Percentiles rank a stretch among this genome's conserved stretches.
Evolutionary conservation across 805 yeast species (phyloP).

Genomic region (Brettanomyces bruxellensis): DNA sequence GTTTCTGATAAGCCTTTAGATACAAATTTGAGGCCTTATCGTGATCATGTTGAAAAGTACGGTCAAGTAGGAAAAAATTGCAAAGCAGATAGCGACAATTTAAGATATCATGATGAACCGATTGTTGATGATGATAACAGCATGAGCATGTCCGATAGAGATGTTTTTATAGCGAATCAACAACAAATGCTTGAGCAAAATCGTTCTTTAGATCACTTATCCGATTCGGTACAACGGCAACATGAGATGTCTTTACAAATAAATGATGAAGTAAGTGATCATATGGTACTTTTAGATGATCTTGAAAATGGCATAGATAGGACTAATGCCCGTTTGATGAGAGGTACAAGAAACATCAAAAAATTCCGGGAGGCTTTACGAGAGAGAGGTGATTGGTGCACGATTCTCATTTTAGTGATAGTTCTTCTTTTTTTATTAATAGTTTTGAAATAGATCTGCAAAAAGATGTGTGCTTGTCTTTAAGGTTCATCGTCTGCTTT

Average conservation of each 20-base stretch:
- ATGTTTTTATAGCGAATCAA: conserved; percentile 30
- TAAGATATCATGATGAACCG: background rate
- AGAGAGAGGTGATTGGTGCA: conserved; percentile 41
- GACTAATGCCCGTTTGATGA: conserved; percentile 30
- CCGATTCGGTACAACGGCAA: conserved; percentile 35
- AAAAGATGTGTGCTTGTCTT: background rate
- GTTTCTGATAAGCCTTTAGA: background rate
- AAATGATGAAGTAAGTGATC: conserved; percentile 38
- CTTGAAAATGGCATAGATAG: conserved; percentile 37
- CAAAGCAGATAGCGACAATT: too few species aligned
- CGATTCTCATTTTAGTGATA: conserved; percentile 34
- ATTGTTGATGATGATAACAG: conserved; percentile 1
- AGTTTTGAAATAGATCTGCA: conserved; percentile 23
- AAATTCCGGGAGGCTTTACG: conserved; percentile 32
- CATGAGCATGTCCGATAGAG: conserved; percentile 17
- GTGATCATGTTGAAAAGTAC: conserved; percentile 6
- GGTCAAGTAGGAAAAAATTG: too few species aligned
- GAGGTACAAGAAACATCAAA: conserved; percentile 32
- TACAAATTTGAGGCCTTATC: background rate
- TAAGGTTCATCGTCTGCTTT: background rate
- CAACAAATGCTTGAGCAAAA: conserved; percentile 42
- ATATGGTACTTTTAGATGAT: conserved; percentile 39
- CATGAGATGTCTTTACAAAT: conserved; percentile 37
- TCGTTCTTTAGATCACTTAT: conserved; percentile 28
- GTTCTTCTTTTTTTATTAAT: conserved; percentile 35